phyloP scores from a whole-genome alignment of 2,329 filamentous ascomycete genomes.

The Penicillium hordei region DNA sequence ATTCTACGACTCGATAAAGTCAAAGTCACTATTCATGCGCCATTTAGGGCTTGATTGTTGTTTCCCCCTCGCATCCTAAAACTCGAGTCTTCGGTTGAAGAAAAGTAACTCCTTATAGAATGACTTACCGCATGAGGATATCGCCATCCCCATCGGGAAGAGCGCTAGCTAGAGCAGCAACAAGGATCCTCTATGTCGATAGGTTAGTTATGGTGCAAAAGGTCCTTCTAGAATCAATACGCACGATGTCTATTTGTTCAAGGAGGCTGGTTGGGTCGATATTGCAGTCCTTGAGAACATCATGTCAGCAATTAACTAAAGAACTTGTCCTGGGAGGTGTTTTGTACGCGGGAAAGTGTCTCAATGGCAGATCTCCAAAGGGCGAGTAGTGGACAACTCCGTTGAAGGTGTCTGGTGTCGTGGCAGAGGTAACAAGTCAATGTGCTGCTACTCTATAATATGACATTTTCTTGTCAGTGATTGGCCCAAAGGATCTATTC shows the following conservation, averaged over 20 bases:
- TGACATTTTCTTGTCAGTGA: no score
- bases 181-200: not conserved
- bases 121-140: constrained; percentile 1
- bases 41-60: not conserved
- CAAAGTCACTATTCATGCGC: not conserved
- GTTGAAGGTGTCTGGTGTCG: not conserved
- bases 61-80: not conserved
- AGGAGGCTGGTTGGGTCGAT: not conserved
- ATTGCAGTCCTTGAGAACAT: not conserved
- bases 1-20: not conserved
- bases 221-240: not conserved
- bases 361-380: not conserved
- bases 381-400: not conserved
- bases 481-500: not conserved
- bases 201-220: not conserved
- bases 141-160: constrained; percentile 1
- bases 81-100: not conserved
- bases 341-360: not conserved
- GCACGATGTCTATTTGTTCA: not conserved
- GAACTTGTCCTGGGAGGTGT: no score
- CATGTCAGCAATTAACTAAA: not conserved
- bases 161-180: not conserved
- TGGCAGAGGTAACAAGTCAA: not conserved
- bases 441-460: not conserved
- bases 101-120: not conserved